Conservation (phyloP, 2,329 filamentous ascomycete genomes). For the Trichoderma sp. region DNA sequence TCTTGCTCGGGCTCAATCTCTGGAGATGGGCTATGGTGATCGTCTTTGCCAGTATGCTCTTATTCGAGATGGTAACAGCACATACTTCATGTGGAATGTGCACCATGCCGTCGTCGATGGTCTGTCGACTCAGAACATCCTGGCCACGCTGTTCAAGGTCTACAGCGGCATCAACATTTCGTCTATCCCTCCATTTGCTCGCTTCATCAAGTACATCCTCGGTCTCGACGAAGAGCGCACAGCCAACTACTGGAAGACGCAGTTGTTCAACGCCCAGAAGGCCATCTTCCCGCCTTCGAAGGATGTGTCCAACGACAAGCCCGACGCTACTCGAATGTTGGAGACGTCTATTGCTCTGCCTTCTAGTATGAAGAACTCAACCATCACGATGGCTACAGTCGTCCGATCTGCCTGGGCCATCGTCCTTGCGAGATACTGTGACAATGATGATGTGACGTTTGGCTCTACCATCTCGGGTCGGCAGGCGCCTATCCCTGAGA, state of each 20-base stretch:
- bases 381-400: conserved; percentile 32
- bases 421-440: conserved; percentile 28
- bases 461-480: conserved; percentile 33
- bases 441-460: conserved; percentile 31
- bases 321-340: conserved; percentile 11
- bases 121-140: neutral
- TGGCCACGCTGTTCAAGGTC: neutral
- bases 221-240: conserved; percentile 13
- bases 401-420: conserved; percentile 26
- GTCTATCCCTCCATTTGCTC: neutral
- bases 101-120: conserved; percentile 25
- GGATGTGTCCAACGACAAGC: neutral
- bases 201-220: conserved; percentile 13
- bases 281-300: conserved; percentile 23
- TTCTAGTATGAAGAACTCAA: neutral
- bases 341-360: neutral
- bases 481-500: conserved; percentile 31
- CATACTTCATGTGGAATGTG: conserved; percentile 18
- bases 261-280: conserved; percentile 25
- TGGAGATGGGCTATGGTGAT: conserved; percentile 24
- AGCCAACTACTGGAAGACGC: conserved; percentile 27
- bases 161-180: neutral
- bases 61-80: neutral
- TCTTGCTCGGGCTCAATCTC: neutral
- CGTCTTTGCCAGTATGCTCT: conserved; percentile 9